Evolutionary conservation across 768 basidiomycete genomes (phyloP), one percentile per base, ranked within the genome.

Genomic region (Myochromella boudieri): DNA sequence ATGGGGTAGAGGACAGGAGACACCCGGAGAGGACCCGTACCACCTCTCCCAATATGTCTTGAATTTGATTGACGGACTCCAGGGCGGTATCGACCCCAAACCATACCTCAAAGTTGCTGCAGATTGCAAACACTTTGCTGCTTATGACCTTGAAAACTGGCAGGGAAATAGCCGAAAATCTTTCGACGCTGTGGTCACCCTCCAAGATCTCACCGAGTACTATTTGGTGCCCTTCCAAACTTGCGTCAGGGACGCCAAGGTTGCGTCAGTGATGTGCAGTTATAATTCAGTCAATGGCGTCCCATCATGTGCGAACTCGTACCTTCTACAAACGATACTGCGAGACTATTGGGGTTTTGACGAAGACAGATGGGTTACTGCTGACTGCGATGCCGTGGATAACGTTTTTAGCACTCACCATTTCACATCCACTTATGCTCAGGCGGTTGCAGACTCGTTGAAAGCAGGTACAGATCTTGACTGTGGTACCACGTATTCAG

Each of bases 1-100:
- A 10, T 82, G 81, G 80, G 80, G 80, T 5, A 68, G 80, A 36
- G 80, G 80, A 0, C 80, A 81, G 53, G 81, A 82, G 61, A 82
- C 80, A 0, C 80, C 79, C 5, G 80, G 80, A 43, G 80, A 83
- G 60, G 81, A 83, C 39, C 73, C 80, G 0, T 78, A 71, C 62
- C 77, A 74, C 48, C 64, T 75, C 24, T 58, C 75, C 0, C 72
- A 72, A 63, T 83, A 82, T 49, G 78, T 80, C 17, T 72, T 71
- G 56, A 73, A 73, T 52, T 68, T 81, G 37, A 70, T 83, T 18
- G 61, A 74, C 2, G 80, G 80, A 0, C 65, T 82, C 2, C 80
- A 83, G 58, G 80, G 80, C 11, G 81, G 80, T 3, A 67, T 81
- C 27, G 75, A 80, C 52, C 78, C 80, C 3, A 56, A 66, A 36